These are phyloP conservation scores for Pisolithus microcarpus DNA, from an alignment of 768 basidiomycete species.

Conservation along the genomic window DNA sequence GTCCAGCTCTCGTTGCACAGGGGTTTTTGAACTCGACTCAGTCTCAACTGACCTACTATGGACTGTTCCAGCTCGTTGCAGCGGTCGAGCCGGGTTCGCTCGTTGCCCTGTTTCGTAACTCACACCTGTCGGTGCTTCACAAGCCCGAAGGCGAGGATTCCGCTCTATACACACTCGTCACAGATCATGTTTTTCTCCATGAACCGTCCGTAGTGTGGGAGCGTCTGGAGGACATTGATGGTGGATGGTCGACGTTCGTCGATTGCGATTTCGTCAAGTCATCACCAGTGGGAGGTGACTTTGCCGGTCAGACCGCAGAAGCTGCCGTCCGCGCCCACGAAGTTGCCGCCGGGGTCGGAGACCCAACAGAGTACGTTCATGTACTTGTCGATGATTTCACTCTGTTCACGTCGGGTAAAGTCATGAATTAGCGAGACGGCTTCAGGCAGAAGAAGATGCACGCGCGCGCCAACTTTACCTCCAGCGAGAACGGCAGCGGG, in stretches of 20 bases:
- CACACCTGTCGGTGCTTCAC: conserved; percentile 84
- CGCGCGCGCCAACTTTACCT: conserved; percentile 35
- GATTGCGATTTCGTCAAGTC: conserved; percentile 61
- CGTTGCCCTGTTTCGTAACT: conserved; percentile 86
- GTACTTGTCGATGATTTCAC: neutral
- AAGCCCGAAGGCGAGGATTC: conserved; percentile 38
- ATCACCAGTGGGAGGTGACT: conserved; percentile 73
- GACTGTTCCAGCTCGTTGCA: conserved; percentile 70
- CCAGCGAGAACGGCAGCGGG: conserved; percentile 25
- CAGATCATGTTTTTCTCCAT: conserved; percentile 72
- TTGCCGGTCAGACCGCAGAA: conserved; percentile 66
- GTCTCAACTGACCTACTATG: conserved; percentile 85
- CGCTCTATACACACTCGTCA: conserved; percentile 74
- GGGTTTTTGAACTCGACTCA: conserved; percentile 62
- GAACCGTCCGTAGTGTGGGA: conserved; percentile 89
- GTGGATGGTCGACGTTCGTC: conserved; percentile 67
- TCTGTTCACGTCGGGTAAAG: conserved; percentile 29
- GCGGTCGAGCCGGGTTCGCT: conserved; percentile 44
- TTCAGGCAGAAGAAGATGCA: conserved; percentile 78
- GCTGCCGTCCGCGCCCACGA: conserved; percentile 48
- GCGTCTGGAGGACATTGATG: conserved; percentile 81
- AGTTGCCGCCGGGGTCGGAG: conserved; percentile 34
- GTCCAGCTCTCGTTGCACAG: conserved; percentile 57
- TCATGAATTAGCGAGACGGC: conserved; percentile 59
- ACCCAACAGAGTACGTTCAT: conserved; percentile 55